These are phyloP conservation scores for Xylaria acuta DNA, from an alignment of 495 filamentous ascomycete species.

Conservation along the genomic window DNA sequence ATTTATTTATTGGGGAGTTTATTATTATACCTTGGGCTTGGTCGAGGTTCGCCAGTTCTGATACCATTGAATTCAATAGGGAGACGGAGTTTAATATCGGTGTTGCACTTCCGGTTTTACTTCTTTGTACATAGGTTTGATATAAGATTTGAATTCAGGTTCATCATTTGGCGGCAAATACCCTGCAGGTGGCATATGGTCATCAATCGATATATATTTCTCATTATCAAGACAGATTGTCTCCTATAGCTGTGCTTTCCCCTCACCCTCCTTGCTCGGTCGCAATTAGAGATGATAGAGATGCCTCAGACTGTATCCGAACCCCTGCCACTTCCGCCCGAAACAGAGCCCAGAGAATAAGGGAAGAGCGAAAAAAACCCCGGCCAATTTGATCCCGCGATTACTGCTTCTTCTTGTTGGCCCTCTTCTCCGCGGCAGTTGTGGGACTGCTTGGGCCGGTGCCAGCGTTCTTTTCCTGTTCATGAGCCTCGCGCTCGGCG, in stretches of 20 bases:
- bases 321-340: background rate
- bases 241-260: constrained; percentile 2
- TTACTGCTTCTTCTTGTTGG: constrained; percentile 47
- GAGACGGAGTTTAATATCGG: background rate
- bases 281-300: constrained; percentile 7
- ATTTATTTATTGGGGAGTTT: background rate
- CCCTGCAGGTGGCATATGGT: background rate
- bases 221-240: background rate
- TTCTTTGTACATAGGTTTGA: constrained; percentile 17
- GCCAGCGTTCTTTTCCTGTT: constrained; percentile 47
- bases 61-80: constrained; percentile 19
- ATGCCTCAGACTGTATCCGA: background rate
- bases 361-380: background rate
- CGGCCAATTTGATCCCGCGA: background rate
- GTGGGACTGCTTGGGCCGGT: constrained; percentile 31
- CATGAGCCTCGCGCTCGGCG: constrained; percentile 61
- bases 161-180: background rate
- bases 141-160: background rate
- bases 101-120: background rate
- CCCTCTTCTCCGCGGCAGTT: constrained; percentile 41
- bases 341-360: background rate
- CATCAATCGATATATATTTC: constrained; percentile 12
- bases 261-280: background rate
- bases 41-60: background rate
- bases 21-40: constrained; percentile 5